phyloP scores from a whole-genome alignment of 495 filamentous ascomycete genomes.

The Massariosphaeria phaeospora region DNA sequence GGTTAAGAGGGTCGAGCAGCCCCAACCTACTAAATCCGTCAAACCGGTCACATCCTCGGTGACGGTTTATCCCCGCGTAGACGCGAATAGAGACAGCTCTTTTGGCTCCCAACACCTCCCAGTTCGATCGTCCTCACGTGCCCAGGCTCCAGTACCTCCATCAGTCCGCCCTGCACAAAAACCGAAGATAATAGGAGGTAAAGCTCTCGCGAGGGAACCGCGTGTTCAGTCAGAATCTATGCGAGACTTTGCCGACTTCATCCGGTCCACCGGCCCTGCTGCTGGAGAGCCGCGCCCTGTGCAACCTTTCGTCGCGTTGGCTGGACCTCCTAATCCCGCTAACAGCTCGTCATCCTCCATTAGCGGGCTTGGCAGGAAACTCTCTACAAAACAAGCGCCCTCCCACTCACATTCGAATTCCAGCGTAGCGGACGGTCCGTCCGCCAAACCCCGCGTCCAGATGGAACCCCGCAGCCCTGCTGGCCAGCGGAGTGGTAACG shows the following conservation, averaged over 20 bases:
- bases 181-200: neutral
- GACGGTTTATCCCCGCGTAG: conserved; percentile 28
- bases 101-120: conserved; percentile 25
- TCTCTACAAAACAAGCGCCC: conserved; percentile 12
- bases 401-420: conserved; percentile 6
- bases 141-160: neutral
- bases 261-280: conserved; percentile 72
- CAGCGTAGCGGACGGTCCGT: conserved; percentile 14
- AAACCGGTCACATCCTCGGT: conserved; percentile 7
- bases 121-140: neutral
- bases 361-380: conserved; percentile 23
- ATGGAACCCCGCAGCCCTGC: conserved; percentile 70
- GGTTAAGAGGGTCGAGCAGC: conserved; percentile 14
- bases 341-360: conserved; percentile 9
- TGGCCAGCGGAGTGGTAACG: conserved; percentile 59
- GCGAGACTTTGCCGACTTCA: conserved; percentile 78
- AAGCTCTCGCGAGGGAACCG: conserved; percentile 56
- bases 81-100: conserved; percentile 16
- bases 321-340: conserved; percentile 5
- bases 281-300: conserved; percentile 33
- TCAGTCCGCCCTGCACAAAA: conserved; percentile 1
- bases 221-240: conserved; percentile 59
- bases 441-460: conserved; percentile 11
- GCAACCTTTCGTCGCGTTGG: conserved; percentile 28
- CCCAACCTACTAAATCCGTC: conserved; percentile 5